Evolutionary conservation across 2,329 filamentous ascomycete genomes (phyloP).

Genomic region (Periconia sp.): DNA sequence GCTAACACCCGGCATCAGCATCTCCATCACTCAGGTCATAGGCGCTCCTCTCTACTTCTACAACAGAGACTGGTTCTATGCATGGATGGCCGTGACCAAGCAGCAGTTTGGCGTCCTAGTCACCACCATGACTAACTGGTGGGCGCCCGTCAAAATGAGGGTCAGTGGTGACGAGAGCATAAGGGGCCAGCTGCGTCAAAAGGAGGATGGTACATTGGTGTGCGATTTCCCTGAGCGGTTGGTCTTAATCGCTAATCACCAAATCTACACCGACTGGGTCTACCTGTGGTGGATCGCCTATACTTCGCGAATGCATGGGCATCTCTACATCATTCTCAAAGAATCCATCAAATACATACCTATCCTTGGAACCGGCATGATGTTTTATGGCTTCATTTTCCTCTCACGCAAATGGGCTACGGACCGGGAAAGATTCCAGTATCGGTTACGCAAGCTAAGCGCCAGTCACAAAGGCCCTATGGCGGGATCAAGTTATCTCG

Average conservation of each 20-base stretch:
- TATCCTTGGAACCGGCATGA: conserved; percentile 80
- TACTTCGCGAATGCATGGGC: conserved; percentile 76
- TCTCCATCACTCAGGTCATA: conserved; percentile 68
- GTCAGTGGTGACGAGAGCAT: conserved; percentile 83
- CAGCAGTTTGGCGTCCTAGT: conserved; percentile 75
- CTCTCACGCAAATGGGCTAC: conserved; percentile 87
- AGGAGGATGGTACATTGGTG: conserved; percentile 68
- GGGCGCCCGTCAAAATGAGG: conserved; percentile 76
- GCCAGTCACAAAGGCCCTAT: conserved; percentile 43
- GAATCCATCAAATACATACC: conserved; percentile 83
- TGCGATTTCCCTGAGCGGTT: conserved; percentile 79
- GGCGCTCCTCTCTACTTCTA: conserved; percentile 73
- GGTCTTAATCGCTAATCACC: conserved; percentile 83
- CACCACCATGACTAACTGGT: conserved; percentile 81
- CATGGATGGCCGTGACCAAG: conserved; percentile 86
- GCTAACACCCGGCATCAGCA: conserved; percentile 38
- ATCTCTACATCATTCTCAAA: conserved; percentile 88
- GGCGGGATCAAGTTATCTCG: conserved; percentile 51
- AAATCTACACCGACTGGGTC: conserved; percentile 89
- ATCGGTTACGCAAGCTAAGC: conserved; percentile 74
- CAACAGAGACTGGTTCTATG: conserved; percentile 75
- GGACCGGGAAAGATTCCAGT: conserved; percentile 72
- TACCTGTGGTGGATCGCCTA: conserved; percentile 95
- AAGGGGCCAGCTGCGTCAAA: conserved; percentile 70
- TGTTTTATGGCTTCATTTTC: conserved; percentile 87